phyloP scores from a whole-genome alignment of 2,329 filamentous ascomycete species.

The Furcasterigmium furcatum region DNA sequence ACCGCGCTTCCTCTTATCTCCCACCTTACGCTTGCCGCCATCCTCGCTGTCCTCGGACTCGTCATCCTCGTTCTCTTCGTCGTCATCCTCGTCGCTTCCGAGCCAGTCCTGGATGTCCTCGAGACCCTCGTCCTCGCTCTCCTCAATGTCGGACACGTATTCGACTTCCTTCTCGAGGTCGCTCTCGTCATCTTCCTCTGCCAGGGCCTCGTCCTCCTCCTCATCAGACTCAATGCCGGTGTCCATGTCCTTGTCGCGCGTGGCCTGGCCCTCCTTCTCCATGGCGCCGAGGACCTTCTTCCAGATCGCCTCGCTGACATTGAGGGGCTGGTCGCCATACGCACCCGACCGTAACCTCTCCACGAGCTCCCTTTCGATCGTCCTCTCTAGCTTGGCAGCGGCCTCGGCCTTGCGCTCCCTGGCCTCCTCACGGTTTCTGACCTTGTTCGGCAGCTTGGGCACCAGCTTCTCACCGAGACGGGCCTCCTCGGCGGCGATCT shows the following conservation, averaged over 20 bases:
- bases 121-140: constrained; percentile 70
- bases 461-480: constrained; percentile 85
- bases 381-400: constrained; percentile 89
- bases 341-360: constrained; percentile 87
- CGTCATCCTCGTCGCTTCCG: constrained; percentile 58
- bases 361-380: constrained; percentile 92
- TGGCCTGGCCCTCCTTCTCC: constrained; percentile 81
- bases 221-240: constrained; percentile 80
- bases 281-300: constrained; percentile 92
- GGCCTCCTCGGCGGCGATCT: constrained; percentile 84
- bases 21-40: constrained; percentile 51
- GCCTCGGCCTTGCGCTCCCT: constrained; percentile 75
- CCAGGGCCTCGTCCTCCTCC: constrained; percentile 64
- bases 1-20: constrained; percentile 53
- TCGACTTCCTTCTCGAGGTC: constrained; percentile 76
- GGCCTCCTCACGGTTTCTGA: constrained; percentile 71
- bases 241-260: constrained; percentile 83
- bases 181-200: constrained; percentile 62
- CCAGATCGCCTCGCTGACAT: constrained; percentile 94
- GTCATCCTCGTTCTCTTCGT: constrained; percentile 54
- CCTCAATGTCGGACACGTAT: constrained; percentile 89
- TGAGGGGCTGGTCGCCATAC: constrained; percentile 91
- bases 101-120: constrained; percentile 91
- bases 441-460: constrained; percentile 86
- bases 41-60: constrained; percentile 56